phyloP scores from a whole-genome alignment of 1,284 basidiomycete genomes.

The Ceratorhiza oryzae-sativae region DNA sequence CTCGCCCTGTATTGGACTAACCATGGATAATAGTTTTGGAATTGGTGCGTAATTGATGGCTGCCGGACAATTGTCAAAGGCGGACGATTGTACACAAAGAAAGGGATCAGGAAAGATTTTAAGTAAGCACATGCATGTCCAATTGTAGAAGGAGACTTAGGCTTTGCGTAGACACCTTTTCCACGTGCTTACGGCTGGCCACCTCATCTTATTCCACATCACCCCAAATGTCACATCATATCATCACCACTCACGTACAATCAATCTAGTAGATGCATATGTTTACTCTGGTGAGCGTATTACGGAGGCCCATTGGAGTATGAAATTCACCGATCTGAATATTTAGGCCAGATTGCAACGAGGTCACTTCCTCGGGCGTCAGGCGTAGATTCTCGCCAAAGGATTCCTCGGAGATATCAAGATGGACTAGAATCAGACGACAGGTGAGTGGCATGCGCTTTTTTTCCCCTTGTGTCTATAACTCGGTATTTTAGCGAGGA shows the following conservation, averaged over 20 bases:
- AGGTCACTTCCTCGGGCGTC: conserved; percentile 60
- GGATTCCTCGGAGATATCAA: conserved; percentile 70
- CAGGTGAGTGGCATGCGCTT: conserved; percentile 6
- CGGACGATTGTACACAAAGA: conserved; percentile 73
- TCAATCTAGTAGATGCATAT: conserved; percentile 76
- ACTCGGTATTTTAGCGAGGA: conserved; percentile 58
- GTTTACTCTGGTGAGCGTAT: conserved; percentile 61
- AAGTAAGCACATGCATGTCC: conserved; percentile 57
- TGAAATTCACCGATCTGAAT: background rate
- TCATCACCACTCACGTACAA: conserved; percentile 57
- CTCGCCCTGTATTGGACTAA: conserved; percentile 55
- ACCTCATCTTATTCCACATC: conserved; percentile 69
- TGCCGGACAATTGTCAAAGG: conserved; percentile 75
- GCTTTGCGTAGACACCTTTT: conserved; percentile 58
- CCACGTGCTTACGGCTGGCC: conserved; percentile 65
- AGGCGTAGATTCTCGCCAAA: conserved; percentile 58
- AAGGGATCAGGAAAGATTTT: conserved; percentile 71
- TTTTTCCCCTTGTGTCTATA: background rate
- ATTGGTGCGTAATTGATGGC: conserved; percentile 79
- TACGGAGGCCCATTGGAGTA: background rate
- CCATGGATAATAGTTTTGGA: conserved; percentile 66
- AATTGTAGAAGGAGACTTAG: background rate
- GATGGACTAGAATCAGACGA: conserved; percentile 83
- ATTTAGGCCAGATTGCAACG: conserved; percentile 60
- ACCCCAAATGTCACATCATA: conserved; percentile 56